A percentile compares a stretch with the other conserved stretches of the same genome.
phyloP scores from a whole-genome alignment of 805 yeast genomes.

The Martiniozyma abietophila region DNA sequence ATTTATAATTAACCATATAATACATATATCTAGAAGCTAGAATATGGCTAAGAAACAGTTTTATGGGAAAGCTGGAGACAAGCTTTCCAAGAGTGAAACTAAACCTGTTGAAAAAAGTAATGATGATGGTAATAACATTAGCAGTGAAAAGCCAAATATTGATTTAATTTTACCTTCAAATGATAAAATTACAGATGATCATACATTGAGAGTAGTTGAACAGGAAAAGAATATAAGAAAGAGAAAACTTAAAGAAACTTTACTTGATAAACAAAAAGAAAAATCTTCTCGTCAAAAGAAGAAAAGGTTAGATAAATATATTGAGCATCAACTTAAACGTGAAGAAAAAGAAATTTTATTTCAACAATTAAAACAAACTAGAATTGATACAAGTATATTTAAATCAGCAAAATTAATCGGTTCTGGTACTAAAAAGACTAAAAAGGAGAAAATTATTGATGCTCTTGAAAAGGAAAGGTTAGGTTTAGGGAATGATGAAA shows the following conservation, averaged over 20 bases:
- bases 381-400: constrained; percentile 60
- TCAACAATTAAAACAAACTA: constrained; percentile 58
- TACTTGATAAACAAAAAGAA: constrained; percentile 52
- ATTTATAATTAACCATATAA: background rate
- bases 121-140: background rate
- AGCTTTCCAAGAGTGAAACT: too few species aligned
- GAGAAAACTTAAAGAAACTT: constrained; percentile 49
- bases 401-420: constrained; percentile 76
- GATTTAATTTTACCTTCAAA: too few species aligned
- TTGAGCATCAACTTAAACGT: constrained; percentile 79
- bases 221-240: constrained; percentile 59
- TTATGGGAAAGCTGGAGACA: constrained; percentile 10
- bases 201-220: constrained; percentile 40
- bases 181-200: constrained; percentile 16
- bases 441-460: constrained; percentile 59
- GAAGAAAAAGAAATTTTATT: constrained; percentile 78
- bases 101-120: background rate
- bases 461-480: constrained; percentile 64
- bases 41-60: constrained; percentile 8
- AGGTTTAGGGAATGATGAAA: constrained; percentile 58
- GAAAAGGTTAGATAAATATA: constrained; percentile 81
- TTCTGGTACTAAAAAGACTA: constrained; percentile 50
- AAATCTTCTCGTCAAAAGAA: constrained; percentile 64
- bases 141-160: background rate
- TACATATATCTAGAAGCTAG: background rate